These are phyloP conservation scores for Trichomonas tenax DNA, from an alignment of 208 protist species.

Conservation along the genomic window DNA sequence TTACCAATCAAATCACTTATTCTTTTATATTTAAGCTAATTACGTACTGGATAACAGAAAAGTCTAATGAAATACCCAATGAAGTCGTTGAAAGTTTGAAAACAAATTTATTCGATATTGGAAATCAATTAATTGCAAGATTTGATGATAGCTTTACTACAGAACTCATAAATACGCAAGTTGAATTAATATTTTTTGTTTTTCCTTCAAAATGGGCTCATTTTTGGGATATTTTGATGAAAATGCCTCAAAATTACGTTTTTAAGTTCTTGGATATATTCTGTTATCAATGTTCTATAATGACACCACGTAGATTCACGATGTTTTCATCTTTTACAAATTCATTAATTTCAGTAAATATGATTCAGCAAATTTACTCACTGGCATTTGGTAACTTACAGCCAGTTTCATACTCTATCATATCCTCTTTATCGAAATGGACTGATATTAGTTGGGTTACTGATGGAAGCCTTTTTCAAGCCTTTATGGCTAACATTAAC, in stretches of 20 bases:
- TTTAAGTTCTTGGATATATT: neutral
- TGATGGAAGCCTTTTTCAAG: neutral
- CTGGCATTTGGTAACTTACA: neutral
- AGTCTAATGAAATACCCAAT: neutral
- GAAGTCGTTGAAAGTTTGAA: neutral
- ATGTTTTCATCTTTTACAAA: neutral
- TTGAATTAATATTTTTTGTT: neutral
- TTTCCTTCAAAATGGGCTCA: neutral
- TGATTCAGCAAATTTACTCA: neutral
- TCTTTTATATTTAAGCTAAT: neutral
- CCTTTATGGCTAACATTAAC: neutral
- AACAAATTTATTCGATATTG: neutral
- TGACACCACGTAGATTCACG: neutral
- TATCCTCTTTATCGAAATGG: neutral
- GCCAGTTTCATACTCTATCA: neutral
- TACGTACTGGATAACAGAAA: neutral
- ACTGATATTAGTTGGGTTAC: neutral
- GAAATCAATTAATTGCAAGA: neutral
- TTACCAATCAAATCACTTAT: neutral
- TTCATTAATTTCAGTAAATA: neutral
- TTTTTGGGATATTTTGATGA: neutral
- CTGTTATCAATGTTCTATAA: neutral
- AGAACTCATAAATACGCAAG: neutral
- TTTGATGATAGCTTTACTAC: neutral
- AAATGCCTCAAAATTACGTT: neutral